Evolutionary conservation across 1,139 yeast species (phyloP).

Genomic region (Magnusiomyces tetraspermus): DNA sequence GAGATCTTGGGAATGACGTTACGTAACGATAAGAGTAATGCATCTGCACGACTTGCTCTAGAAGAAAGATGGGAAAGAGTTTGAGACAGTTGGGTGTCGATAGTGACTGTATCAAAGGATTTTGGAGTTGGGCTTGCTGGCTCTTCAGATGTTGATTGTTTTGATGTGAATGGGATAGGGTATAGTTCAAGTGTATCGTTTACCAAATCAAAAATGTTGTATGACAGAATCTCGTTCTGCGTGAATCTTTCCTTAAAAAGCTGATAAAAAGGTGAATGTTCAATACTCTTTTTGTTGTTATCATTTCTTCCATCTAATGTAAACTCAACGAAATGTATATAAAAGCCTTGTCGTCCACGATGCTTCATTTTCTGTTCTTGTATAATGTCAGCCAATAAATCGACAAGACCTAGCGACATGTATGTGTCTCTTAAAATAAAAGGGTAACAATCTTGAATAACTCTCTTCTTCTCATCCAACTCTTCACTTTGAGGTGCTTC

Average conservation of each 20-base stretch:
- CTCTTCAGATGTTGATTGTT: background rate
- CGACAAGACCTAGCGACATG: slow-evolving; percentile 44
- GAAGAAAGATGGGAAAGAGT: slow-evolving; percentile 1
- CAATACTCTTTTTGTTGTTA: background rate
- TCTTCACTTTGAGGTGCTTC: no score
- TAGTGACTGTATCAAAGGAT: background rate
- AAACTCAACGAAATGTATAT: slow-evolving; percentile 45
- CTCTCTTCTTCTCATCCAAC: background rate
- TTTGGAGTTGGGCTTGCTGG: background rate
- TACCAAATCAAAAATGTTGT: background rate
- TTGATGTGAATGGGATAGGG: background rate
- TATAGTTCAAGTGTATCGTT: slow-evolving; percentile 1
- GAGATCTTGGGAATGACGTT: slow-evolving; percentile 9
- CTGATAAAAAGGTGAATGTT: no score
- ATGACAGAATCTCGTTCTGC: slow-evolving; percentile 5
- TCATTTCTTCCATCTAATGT: slow-evolving; percentile 26
- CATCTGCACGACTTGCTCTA: background rate
- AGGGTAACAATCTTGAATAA: background rate
- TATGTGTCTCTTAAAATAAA: background rate
- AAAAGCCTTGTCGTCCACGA: slow-evolving; percentile 61
- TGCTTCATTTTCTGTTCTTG: slow-evolving; percentile 52
- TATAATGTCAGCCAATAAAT: slow-evolving; percentile 51
- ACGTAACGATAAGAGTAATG: background rate
- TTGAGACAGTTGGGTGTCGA: background rate
- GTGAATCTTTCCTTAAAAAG: slow-evolving; percentile 5